Conservation (phyloP, 2,329 filamentous ascomycete genomes). For the Apiospora aurea region DNA sequence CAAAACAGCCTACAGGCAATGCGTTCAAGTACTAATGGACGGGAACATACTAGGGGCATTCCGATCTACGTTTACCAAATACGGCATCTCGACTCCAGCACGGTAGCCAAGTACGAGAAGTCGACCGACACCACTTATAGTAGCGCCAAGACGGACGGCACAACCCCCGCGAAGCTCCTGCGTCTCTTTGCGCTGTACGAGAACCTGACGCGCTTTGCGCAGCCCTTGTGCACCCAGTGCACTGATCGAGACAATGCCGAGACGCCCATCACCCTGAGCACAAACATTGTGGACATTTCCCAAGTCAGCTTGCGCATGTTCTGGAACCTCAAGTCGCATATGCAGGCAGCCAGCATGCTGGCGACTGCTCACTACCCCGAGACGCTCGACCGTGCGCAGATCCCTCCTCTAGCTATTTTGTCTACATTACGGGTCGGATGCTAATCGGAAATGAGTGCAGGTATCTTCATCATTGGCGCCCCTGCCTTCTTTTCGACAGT, state of each 20-base stretch:
- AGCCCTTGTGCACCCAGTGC: conserved; percentile 83
- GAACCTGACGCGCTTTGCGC: conserved; percentile 85
- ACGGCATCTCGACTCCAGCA: conserved; percentile 81
- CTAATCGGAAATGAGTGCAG: conserved; percentile 34
- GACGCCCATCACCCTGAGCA: conserved; percentile 90
- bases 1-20: not conserved
- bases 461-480: conserved; percentile 79
- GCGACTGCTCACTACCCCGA: conserved; percentile 96
- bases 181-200: conserved; percentile 94
- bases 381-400: conserved; percentile 82
- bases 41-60: conserved; percentile 69
- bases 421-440: not conserved
- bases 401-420: not conserved
- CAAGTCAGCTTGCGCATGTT: conserved; percentile 91
- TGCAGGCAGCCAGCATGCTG: conserved; percentile 89
- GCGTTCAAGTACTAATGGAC: not conserved
- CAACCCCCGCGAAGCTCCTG: conserved; percentile 77
- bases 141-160: conserved; percentile 69
- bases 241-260: conserved; percentile 73
- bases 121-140: conserved; percentile 55
- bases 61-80: conserved; percentile 93
- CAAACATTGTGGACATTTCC: conserved; percentile 93
- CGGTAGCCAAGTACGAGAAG: conserved; percentile 80
- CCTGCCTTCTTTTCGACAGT: conserved; percentile 91
- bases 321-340: conserved; percentile 92